phyloP scores from a whole-genome alignment of 2,329 filamentous ascomycete species.

The Gnomoniopsis smithogilvyi region DNA sequence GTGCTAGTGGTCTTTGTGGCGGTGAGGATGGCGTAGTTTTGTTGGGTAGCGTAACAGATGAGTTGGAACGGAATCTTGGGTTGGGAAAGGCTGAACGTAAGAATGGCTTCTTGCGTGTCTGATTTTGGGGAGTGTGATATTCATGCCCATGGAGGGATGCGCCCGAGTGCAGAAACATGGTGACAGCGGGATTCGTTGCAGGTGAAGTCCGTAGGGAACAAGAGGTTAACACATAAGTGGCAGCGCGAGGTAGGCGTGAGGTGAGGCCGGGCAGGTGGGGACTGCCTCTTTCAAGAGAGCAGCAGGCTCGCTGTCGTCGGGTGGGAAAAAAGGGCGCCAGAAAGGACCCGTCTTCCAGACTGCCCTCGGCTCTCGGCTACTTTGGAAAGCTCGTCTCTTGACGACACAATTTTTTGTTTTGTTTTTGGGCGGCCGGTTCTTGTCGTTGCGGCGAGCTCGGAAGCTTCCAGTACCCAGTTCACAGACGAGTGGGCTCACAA shows the following conservation, averaged over 20 bases:
- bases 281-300: not conserved
- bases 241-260: not conserved
- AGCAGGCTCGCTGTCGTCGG: not conserved
- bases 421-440: too few species aligned
- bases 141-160: conserved; percentile 60
- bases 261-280: not conserved
- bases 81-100: conserved; percentile 40
- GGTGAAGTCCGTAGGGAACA: too few species aligned
- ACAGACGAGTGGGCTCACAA: too few species aligned
- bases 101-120: conserved; percentile 35
- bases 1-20: conserved; percentile 2
- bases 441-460: too few species aligned
- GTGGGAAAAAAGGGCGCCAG: not conserved
- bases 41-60: conserved; percentile 11
- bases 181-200: conserved; percentile 16
- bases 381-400: too few species aligned
- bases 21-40: conserved; percentile 1
- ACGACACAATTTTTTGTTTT: too few species aligned
- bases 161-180: conserved; percentile 58
- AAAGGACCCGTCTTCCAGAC: not conserved
- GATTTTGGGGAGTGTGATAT: conserved; percentile 41
- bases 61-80: conserved; percentile 27
- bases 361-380: not conserved
- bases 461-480: too few species aligned
- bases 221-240: not conserved